These are phyloP conservation scores for Sporisorium scitamineum DNA, from an alignment of 1,284 basidiomycete species.

Conservation along the genomic window DNA sequence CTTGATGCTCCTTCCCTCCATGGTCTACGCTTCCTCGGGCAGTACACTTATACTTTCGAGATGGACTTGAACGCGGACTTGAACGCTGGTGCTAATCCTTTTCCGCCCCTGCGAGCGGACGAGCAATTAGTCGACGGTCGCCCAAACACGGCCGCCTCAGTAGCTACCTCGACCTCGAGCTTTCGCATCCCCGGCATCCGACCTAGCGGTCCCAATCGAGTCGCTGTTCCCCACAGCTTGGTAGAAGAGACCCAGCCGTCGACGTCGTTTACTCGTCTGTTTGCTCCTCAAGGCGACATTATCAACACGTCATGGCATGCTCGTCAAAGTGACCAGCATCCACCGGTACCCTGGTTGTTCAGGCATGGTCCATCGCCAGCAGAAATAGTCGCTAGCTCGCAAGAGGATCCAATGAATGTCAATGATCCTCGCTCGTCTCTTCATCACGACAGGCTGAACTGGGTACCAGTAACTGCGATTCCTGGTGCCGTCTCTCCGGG, in stretches of 20 bases:
- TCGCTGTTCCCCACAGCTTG: neutral
- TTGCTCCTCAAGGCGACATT: constrained; percentile 19
- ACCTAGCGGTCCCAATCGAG: neutral
- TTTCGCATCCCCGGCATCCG: constrained; percentile 39
- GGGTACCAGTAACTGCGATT: neutral
- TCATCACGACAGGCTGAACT: neutral
- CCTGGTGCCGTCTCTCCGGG: neutral
- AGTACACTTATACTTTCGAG: neutral
- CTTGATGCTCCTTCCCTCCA: neutral
- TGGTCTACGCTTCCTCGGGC: neutral
- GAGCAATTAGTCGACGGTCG: neutral
- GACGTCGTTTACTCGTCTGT: constrained; percentile 18
- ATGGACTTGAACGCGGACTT: constrained; percentile 19
- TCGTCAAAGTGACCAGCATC: neutral
- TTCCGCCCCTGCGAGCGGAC: neutral
- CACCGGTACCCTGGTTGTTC: constrained; percentile 11
- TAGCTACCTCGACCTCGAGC: constrained; percentile 30
- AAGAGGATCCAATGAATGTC: neutral
- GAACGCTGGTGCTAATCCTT: too few species aligned
- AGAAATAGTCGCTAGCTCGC: constrained; percentile 22
- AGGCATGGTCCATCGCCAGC: constrained; percentile 17
- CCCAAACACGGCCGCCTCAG: constrained; percentile 17
- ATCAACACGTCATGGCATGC: neutral
- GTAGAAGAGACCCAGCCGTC: neutral
- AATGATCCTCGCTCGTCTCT: neutral